Conservation (phyloP, 1,139 yeast species). For the Zygotorulaspora mrakii region DNA sequence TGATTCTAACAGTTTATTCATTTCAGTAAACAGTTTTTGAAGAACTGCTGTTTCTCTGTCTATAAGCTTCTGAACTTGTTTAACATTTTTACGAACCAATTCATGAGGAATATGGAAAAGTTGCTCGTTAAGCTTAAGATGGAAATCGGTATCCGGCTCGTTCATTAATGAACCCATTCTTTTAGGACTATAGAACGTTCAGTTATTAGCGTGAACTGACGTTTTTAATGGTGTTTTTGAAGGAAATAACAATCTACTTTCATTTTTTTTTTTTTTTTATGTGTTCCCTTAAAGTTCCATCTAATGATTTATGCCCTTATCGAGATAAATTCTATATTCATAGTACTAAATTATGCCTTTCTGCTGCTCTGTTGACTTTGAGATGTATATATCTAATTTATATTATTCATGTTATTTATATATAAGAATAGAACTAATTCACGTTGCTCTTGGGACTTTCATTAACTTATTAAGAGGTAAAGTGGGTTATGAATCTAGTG, state of each 20-base stretch:
- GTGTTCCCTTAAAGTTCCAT: no score
- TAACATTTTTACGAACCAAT: conserved; percentile 55
- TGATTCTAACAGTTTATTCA: conserved; percentile 41
- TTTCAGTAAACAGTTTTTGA: conserved; percentile 42
- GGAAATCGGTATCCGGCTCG: conserved; percentile 42
- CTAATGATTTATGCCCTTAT: no score
- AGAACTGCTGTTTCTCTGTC: conserved; percentile 39
- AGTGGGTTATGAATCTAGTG: not conserved
- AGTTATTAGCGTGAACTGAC: no score
- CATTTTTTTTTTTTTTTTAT: not conserved
- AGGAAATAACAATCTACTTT: not conserved
- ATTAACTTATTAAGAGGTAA: not conserved
- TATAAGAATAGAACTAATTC: not conserved
- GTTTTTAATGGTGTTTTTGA: no score
- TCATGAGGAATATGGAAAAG: conserved; percentile 63
- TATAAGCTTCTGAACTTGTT: conserved; percentile 51
- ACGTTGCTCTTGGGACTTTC: not conserved
- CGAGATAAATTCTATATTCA: no score
- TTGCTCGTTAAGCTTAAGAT: conserved; percentile 44
- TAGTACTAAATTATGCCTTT: no score
- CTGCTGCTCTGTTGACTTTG: no score
- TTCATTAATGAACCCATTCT: conserved; percentile 24
- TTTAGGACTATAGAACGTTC: not conserved
- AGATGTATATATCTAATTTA: no score
- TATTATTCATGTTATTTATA: not conserved